A percentile compares a stretch with the other conserved stretches of the same genome.
phyloP scores from a whole-genome alignment of 345 rosid species.

The Eucalyptus microcorys region DNA sequence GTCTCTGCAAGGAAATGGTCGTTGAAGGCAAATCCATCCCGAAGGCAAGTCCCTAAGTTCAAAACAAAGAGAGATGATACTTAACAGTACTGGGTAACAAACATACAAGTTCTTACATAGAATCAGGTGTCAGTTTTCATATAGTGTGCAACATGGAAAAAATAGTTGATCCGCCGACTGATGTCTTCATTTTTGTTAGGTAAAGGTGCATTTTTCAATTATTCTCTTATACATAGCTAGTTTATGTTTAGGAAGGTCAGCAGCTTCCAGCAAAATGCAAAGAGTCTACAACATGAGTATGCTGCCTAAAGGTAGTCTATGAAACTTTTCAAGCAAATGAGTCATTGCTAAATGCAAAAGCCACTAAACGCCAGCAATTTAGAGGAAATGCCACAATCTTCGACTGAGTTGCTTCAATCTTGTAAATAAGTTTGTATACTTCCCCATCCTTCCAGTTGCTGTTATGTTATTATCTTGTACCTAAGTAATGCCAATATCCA shows the following conservation, averaged over 20 bases:
- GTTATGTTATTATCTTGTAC: neutral
- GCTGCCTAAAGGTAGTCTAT: neutral
- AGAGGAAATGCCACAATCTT: neutral
- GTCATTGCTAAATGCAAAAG: neutral
- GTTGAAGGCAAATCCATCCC: slow-evolving; percentile 59
- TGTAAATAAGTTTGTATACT: neutral
- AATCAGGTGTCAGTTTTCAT: neutral
- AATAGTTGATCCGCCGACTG: neutral
- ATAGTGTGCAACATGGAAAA: neutral
- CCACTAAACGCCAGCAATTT: neutral
- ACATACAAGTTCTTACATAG: neutral
- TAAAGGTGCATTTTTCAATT: neutral
- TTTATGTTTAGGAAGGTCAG: neutral
- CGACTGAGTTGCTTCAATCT: neutral
- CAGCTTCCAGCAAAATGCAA: neutral
- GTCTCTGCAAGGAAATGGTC: slow-evolving; percentile 40
- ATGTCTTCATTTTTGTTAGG: neutral
- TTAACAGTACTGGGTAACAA: neutral
- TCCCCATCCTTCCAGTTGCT: neutral
- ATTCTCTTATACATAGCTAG: neutral
- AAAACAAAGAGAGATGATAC: neutral
- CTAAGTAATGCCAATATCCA: neutral
- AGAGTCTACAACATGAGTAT: neutral
- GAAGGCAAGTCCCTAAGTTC: neutral
- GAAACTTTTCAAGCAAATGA: neutral